Evolutionary conservation across 73 alveolate species (phyloP).

Genomic region (Urostyla sp.): DNA sequence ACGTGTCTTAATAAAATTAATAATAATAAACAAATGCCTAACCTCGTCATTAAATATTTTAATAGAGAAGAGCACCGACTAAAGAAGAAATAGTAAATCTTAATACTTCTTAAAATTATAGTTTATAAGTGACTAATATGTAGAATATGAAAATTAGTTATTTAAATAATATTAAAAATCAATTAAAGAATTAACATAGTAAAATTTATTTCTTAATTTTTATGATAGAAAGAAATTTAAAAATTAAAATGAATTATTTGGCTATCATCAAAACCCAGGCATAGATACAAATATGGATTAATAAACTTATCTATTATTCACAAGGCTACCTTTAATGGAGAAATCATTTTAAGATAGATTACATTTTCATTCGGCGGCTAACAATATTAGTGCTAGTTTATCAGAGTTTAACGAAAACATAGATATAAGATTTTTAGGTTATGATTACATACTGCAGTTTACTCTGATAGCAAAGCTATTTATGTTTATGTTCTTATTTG

Average conservation of each 20-base stretch:
- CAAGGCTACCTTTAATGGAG: conserved; percentile 45
- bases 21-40: not conserved
- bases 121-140: conserved; percentile 22
- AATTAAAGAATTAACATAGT: conserved; percentile 8
- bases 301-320: not conserved
- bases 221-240: not conserved
- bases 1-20: not conserved
- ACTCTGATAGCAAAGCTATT: conserved; percentile 15
- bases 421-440: conserved; percentile 35
- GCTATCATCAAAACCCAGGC: conserved; percentile 32
- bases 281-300: conserved; percentile 34
- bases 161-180: conserved; percentile 5
- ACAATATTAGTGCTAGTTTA: conserved; percentile 41
- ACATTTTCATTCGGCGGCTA: conserved; percentile 37
- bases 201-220: not conserved
- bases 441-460: conserved; percentile 22
- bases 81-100: conserved; percentile 43
- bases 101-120: not conserved
- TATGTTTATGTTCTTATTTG: conserved; percentile 46
- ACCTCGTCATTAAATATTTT: too few species aligned
- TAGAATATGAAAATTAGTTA: conserved; percentile 17
- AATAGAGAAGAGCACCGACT: conserved; percentile 31
- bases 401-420: conserved; percentile 44
- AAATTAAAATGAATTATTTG: conserved; percentile 1
- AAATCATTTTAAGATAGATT: conserved; percentile 11